Evolutionary conservation across 768 basidiomycete genomes (phyloP).

Genomic region (Boletus insuetus): DNA sequence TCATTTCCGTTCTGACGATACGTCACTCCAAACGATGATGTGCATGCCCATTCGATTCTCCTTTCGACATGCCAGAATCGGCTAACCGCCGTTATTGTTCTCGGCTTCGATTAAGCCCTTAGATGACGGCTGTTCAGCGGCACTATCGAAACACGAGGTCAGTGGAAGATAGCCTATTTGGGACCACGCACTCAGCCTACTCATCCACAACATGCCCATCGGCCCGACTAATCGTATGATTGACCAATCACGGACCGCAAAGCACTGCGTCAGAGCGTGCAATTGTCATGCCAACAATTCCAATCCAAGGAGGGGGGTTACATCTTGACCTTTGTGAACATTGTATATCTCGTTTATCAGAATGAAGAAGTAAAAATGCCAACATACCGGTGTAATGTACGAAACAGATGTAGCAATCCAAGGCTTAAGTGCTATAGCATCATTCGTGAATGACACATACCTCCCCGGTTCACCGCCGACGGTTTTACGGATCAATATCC

Average conservation of each 20-base stretch:
- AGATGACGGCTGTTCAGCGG: not conserved
- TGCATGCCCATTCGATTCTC: not conserved
- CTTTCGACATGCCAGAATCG: not conserved
- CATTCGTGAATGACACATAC: not conserved
- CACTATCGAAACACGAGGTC: not conserved
- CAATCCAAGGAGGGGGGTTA: not conserved
- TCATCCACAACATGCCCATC: not conserved
- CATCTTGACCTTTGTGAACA: not conserved
- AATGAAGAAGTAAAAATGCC: not conserved
- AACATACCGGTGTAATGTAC: not conserved
- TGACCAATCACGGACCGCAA: not conserved
- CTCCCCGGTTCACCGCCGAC: too few relatives aligned
- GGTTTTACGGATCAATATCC: too few relatives aligned
- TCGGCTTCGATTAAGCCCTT: not conserved
- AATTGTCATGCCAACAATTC: not conserved
- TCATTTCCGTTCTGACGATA: conserved; percentile 14
- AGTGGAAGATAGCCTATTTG: not conserved
- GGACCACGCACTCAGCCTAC: not conserved
- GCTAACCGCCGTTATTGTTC: not conserved
- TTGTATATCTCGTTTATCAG: not conserved
- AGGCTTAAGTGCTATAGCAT: not conserved
- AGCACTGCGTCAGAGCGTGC: not conserved
- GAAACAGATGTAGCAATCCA: not conserved
- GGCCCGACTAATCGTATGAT: not conserved
- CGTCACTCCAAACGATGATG: not conserved